phyloP scores from a whole-genome alignment of 768 basidiomycete species.

The Phanerochaete carnosa region DNA sequence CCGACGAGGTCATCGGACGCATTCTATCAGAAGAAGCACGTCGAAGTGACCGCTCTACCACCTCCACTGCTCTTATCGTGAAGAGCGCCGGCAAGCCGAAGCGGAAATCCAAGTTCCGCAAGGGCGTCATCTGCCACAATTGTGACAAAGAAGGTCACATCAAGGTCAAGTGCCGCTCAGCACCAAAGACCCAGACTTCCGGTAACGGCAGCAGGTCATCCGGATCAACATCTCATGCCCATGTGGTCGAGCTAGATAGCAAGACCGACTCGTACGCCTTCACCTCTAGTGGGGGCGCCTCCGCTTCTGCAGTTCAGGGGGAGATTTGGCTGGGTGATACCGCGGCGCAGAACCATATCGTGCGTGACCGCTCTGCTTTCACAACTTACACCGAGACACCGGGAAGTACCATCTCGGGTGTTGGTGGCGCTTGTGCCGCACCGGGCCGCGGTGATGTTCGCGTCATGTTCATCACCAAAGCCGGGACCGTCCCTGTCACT shows the following conservation, averaged over 20 bases:
- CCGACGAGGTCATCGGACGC: too few species aligned
- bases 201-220: too few species aligned
- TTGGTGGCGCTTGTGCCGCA: slow-evolving; percentile 10
- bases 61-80: too few species aligned
- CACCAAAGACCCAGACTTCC: not conserved
- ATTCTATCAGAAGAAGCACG: too few species aligned
- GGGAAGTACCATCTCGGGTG: slow-evolving; percentile 6
- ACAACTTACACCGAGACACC: not conserved
- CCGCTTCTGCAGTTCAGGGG: not conserved
- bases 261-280: not conserved
- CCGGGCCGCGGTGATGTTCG: slow-evolving; percentile 14
- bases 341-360: slow-evolving; percentile 11
- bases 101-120: slow-evolving; percentile 1
- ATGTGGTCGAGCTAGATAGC: not conserved
- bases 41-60: too few species aligned
- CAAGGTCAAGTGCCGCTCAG: not conserved
- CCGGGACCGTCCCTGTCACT: not conserved
- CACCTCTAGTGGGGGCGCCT: not conserved
- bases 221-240: not conserved
- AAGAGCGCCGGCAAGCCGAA: too few species aligned
- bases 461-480: not conserved
- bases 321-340: slow-evolving; percentile 17
- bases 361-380: slow-evolving; percentile 11
- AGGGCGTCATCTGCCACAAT: slow-evolving; percentile 3
- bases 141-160: slow-evolving; percentile 7